A percentile compares a stretch with the other conserved stretches of the same genome.
phyloP scores from a whole-genome alignment of 352 stramenopile species.

The Phytophthora nicotianae region DNA sequence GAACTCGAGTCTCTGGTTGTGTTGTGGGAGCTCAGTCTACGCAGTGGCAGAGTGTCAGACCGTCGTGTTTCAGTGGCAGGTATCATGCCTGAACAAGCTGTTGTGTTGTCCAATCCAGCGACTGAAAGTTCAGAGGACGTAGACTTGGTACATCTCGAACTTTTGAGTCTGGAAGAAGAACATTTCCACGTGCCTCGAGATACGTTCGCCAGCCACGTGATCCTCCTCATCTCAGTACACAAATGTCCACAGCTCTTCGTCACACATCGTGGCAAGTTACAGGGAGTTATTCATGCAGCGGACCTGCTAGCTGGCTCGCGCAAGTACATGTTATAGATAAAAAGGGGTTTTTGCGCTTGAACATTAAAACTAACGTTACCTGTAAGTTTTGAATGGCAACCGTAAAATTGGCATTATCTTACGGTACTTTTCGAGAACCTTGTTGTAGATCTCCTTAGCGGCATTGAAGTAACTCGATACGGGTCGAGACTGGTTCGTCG shows the following conservation, averaged over 20 bases:
- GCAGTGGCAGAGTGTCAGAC: constrained; percentile 14
- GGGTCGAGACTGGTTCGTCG: constrained; percentile 23
- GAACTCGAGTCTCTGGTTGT: constrained; percentile 69
- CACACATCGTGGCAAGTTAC: constrained; percentile 69
- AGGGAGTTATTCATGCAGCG: constrained; percentile 72
- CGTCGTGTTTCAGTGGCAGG: constrained; percentile 28
- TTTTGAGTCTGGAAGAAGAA: constrained; percentile 65
- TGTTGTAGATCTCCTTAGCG: constrained; percentile 12
- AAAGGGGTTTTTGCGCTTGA: constrained; percentile 13
- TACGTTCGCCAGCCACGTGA: constrained; percentile 71
- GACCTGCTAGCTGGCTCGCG: constrained; percentile 70
- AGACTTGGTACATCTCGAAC: constrained; percentile 64
- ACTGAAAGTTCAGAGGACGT: constrained; percentile 38
- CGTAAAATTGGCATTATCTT: constrained; percentile 24
- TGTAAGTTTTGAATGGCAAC: constrained; percentile 24
- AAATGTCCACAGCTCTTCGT: constrained; percentile 80
- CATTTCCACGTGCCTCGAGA: constrained; percentile 76
- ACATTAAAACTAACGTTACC: constrained; percentile 12
- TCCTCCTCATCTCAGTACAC: constrained; percentile 82
- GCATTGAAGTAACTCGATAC: constrained; percentile 13
- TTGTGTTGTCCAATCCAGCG: constrained; percentile 41
- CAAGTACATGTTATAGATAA: constrained; percentile 54
- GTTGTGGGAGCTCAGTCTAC: constrained; percentile 58
- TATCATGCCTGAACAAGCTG: constrained; percentile 29
- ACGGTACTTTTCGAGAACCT: constrained; percentile 26